Conservation (phyloP, 2,329 filamentous ascomycete species). For the Trichoderma endophyticum region DNA sequence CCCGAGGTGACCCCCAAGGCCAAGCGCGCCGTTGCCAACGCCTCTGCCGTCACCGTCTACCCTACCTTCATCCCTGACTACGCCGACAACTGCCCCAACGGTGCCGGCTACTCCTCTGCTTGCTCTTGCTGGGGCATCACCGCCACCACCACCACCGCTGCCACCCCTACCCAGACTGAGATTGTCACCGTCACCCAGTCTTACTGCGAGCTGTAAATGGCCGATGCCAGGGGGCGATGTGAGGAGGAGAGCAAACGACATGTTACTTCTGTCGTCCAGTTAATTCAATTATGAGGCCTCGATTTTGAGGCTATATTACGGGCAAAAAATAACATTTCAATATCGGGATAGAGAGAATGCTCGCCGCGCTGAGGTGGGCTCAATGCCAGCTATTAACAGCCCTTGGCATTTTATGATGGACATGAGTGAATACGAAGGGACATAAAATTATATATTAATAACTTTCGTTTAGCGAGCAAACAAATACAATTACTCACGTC, state of each 20-base stretch:
- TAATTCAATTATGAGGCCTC: background rate
- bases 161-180: slow-evolving; percentile 38
- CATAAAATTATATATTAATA: background rate
- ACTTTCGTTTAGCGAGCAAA: background rate
- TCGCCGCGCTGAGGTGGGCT: background rate
- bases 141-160: slow-evolving; percentile 36
- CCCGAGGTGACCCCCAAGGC: slow-evolving; percentile 26
- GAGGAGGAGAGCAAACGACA: background rate
- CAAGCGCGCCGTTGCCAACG: slow-evolving; percentile 30
- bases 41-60: slow-evolving; percentile 32
- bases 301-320: background rate
- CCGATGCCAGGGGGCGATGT: background rate
- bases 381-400: background rate
- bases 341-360: background rate
- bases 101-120: slow-evolving; percentile 38
- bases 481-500: background rate
- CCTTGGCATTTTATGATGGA: background rate
- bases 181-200: slow-evolving; percentile 42
- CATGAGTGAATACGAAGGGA: background rate
- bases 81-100: slow-evolving; percentile 37
- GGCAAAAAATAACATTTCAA: background rate
- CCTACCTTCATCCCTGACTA: slow-evolving; percentile 39
- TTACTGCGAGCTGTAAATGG: slow-evolving; percentile 37
- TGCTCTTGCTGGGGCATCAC: slow-evolving; percentile 47
- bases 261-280: background rate